Conservation (phyloP, 495 filamentous ascomycete species). For the Talaromyces adpressus region DNA sequence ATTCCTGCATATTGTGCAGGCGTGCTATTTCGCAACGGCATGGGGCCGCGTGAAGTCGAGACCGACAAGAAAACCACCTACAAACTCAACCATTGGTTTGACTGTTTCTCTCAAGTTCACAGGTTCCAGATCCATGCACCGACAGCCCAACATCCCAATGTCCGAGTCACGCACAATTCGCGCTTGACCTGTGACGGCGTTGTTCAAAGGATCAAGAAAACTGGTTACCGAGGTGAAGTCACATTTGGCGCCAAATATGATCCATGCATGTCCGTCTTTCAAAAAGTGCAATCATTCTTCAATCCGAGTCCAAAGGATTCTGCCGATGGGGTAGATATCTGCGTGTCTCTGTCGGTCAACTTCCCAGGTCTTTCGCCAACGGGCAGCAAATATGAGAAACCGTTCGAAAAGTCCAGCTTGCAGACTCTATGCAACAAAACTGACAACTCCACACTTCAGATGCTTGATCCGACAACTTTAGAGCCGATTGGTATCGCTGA, state of each 20-base stretch:
- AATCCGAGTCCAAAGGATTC: constrained; percentile 14
- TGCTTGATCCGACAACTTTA: constrained; percentile 60
- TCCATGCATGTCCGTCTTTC: constrained; percentile 61
- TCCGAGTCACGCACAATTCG: constrained; percentile 64
- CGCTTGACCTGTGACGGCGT: constrained; percentile 52
- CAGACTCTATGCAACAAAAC: constrained; percentile 52
- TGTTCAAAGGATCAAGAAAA: constrained; percentile 45
- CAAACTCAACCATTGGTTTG: constrained; percentile 66
- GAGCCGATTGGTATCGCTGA: constrained; percentile 56
- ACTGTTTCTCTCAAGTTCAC: constrained; percentile 70
- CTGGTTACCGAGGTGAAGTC: constrained; percentile 36
- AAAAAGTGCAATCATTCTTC: constrained; percentile 56
- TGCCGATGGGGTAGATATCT: constrained; percentile 41
- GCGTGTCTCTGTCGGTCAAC: constrained; percentile 54
- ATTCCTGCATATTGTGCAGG: constrained; percentile 53
- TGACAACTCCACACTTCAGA: constrained; percentile 48
- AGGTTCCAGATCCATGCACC: constrained; percentile 56
- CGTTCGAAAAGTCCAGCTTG: constrained; percentile 20
- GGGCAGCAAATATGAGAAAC: constrained; percentile 12
- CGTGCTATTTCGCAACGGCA: constrained; percentile 65
- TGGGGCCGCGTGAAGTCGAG: constrained; percentile 51
- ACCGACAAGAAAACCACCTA: constrained; percentile 48
- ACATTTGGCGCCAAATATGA: constrained; percentile 60
- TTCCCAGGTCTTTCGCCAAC: constrained; percentile 38
- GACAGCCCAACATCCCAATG: constrained; percentile 15